A percentile compares a stretch with the other conserved stretches of the same genome.
Evolutionary conservation across 1,284 basidiomycete genomes (phyloP).

Genomic region (Rhodotorula sp.): DNA sequence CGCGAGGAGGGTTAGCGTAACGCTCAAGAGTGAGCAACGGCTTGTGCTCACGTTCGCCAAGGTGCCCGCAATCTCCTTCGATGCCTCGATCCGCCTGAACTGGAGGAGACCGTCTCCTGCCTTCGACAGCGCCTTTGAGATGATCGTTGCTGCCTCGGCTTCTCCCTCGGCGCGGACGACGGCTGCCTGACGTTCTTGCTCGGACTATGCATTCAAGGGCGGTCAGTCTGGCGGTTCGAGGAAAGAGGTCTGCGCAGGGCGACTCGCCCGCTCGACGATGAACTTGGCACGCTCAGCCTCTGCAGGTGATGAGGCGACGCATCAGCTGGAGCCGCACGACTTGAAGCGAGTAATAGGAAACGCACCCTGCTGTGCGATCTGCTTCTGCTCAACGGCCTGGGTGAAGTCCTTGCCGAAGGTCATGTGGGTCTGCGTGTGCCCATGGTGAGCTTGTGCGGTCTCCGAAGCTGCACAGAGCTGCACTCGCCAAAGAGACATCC

Average conservation of each 20-base stretch:
- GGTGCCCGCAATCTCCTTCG: constrained; percentile 81
- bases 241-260: constrained; percentile 7
- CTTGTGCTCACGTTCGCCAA: constrained; percentile 43
- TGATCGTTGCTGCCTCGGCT: constrained; percentile 91
- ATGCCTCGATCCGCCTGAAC: constrained; percentile 94
- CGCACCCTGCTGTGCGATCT: constrained; percentile 89
- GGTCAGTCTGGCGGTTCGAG: not conserved
- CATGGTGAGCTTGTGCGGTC: constrained; percentile 28
- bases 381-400: constrained; percentile 93
- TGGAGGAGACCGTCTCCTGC: constrained; percentile 95
- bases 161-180: constrained; percentile 98
- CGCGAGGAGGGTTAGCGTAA: not conserved
- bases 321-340: constrained; percentile 43
- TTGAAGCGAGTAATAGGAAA: not conserved
- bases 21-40: not conserved
- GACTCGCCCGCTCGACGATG: constrained; percentile 86
- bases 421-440: constrained; percentile 53
- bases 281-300: constrained; percentile 98
- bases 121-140: constrained; percentile 86
- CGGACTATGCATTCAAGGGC: constrained; percentile 62
- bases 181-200: constrained; percentile 97
- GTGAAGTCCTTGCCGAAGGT: constrained; percentile 60
- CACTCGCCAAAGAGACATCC: constrained; percentile 91
- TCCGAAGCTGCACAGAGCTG: not conserved
- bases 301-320: constrained; percentile 43